These are phyloP conservation scores for Meyerozyma carpophila DNA, from an alignment of 1,139 yeast genomes.

Conservation along the genomic window DNA sequence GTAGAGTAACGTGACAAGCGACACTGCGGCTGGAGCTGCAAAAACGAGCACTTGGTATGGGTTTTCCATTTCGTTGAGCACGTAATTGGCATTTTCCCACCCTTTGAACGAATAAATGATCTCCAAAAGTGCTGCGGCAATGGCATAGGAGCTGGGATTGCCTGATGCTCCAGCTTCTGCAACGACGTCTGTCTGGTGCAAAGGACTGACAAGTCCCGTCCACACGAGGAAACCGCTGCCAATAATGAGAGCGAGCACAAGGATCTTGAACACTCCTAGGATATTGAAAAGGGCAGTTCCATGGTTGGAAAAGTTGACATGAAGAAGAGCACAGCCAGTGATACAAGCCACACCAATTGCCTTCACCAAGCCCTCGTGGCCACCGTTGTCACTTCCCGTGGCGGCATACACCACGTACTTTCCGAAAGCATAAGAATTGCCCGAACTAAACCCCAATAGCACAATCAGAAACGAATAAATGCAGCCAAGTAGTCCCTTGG, in stretches of 20 bases:
- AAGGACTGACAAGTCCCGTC: conserved; percentile 9
- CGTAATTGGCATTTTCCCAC: conserved; percentile 45
- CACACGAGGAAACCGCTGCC: conserved; percentile 28
- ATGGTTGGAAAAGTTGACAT: conserved; percentile 31
- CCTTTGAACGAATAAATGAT: conserved; percentile 38
- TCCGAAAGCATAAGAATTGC: conserved; percentile 49
- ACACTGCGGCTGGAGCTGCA: conserved; percentile 69
- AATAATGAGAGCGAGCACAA: conserved; percentile 36
- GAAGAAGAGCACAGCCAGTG: conserved; percentile 35
- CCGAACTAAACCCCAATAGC: conserved; percentile 44
- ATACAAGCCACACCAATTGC: conserved; percentile 42
- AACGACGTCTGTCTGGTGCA: conserved; percentile 13
- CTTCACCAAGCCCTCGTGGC: conserved; percentile 22
- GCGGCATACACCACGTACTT: conserved; percentile 40
- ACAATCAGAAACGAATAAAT: conserved; percentile 45
- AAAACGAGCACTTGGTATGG: conserved; percentile 64
- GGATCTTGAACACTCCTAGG: conserved; percentile 38
- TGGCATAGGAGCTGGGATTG: conserved; percentile 22
- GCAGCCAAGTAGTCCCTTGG: conserved; percentile 35
- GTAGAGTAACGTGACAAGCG: conserved; percentile 55
- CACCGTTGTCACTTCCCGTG: conserved; percentile 12
- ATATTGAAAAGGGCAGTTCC: conserved; percentile 41
- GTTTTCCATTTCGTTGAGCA: conserved; percentile 37
- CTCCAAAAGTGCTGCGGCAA: conserved; percentile 38
- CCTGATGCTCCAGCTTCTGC: conserved; percentile 17